Conservation (phyloP, 495 filamentous ascomycete species). For the Daldinia caldariorum region DNA sequence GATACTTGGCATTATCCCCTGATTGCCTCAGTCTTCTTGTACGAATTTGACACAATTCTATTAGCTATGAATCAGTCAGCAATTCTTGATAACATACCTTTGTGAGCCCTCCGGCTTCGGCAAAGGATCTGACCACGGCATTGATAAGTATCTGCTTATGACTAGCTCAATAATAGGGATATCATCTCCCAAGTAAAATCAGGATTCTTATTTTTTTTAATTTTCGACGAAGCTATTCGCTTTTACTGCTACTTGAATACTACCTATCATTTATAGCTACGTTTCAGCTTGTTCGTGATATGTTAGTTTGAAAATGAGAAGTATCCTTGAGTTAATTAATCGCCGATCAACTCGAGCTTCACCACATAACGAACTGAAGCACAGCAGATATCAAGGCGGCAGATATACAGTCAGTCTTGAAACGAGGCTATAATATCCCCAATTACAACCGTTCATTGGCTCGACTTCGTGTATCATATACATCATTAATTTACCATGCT, state of each 20-base stretch:
- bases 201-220: background rate
- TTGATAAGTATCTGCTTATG: too few relatives aligned
- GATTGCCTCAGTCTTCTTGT: background rate
- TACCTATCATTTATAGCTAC: background rate
- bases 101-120: background rate
- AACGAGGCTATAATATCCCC: background rate
- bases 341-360: too few relatives aligned
- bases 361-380: too few relatives aligned
- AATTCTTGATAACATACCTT: background rate
- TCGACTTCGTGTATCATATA: too few relatives aligned
- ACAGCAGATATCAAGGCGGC: background rate
- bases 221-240: too few relatives aligned
- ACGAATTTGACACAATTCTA: background rate
- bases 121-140: background rate
- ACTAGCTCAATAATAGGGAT: background rate
- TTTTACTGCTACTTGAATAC: too few relatives aligned
- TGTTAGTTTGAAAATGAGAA: background rate
- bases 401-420: background rate
- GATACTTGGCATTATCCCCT: background rate
- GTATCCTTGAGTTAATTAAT: background rate
- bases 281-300: background rate
- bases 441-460: too few relatives aligned
- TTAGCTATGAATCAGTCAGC: background rate
- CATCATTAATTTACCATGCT: too few relatives aligned
- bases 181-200: background rate